Evolutionary conservation across 192 early-diverging fungal genomes (phyloP).

Genomic region (Physocladia obscura): DNA sequence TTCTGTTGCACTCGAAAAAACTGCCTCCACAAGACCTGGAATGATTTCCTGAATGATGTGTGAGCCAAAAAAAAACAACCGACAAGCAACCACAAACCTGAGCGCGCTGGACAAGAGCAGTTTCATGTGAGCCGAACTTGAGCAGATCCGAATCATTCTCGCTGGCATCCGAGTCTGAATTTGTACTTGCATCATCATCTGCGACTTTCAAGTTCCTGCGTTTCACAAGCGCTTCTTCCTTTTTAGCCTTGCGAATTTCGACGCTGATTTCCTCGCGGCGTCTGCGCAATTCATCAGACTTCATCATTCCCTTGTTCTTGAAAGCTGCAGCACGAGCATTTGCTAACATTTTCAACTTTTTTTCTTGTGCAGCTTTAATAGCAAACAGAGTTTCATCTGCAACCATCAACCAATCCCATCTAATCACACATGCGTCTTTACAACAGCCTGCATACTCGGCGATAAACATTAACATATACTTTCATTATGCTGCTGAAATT

Average conservation of each 20-base stretch:
- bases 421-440: no score
- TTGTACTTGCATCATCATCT: slow-evolving; percentile 41
- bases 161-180: slow-evolving; percentile 77
- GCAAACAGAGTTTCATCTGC: no score
- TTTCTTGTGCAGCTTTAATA: not conserved
- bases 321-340: slow-evolving; percentile 50
- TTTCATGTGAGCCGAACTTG: not conserved
- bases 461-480: no score
- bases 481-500: no score
- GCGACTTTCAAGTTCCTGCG: slow-evolving; percentile 77
- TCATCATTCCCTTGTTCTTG: slow-evolving; percentile 86
- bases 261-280: slow-evolving; percentile 90
- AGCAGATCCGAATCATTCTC: slow-evolving; percentile 37
- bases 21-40: slow-evolving; percentile 72
- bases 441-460: no score
- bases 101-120: not conserved
- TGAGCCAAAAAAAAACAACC: no score
- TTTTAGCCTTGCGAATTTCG: slow-evolving; percentile 93
- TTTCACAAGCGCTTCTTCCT: slow-evolving; percentile 90
- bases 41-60: no score
- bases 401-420: no score
- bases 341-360: no score
- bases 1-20: slow-evolving; percentile 77
- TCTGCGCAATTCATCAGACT: slow-evolving; percentile 87
- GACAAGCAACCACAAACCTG: no score